Conservation (phyloP, 345 rosid species). For the Hirschfeldia incana region DNA sequence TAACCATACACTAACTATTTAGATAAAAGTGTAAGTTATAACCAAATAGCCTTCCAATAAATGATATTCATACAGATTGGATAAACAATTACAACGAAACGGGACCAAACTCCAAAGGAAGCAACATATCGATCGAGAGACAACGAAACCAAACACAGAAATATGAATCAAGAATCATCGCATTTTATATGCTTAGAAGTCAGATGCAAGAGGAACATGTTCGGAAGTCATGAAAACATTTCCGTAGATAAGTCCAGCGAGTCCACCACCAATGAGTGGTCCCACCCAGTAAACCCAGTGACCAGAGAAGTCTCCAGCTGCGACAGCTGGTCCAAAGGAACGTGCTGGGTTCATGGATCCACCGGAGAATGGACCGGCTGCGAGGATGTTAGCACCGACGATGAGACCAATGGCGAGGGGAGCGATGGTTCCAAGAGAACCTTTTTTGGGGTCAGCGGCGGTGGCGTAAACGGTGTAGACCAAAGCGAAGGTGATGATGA, state of each 20-base stretch:
- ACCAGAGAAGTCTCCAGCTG: constrained; percentile 75
- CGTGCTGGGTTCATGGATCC: constrained; percentile 99
- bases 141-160: constrained; percentile 17
- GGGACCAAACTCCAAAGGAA: not conserved
- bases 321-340: constrained; percentile 93
- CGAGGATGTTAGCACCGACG: constrained; percentile 94
- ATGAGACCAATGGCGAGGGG: constrained; percentile 93
- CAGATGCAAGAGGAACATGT: constrained; percentile 50
- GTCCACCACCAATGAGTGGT: constrained; percentile 86
- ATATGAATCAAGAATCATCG: constrained; percentile 16
- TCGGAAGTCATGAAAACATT: constrained; percentile 61
- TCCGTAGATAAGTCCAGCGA: constrained; percentile 75
- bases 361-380: constrained; percentile 95
- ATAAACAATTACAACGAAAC: constrained; percentile 22
- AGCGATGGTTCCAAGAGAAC: constrained; percentile 81
- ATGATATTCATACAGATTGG: constrained; percentile 30
- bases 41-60: constrained; percentile 1
- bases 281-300: constrained; percentile 98
- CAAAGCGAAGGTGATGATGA: constrained; percentile 80
- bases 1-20: constrained; percentile 2
- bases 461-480: constrained; percentile 96
- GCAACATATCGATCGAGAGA: constrained; percentile 15
- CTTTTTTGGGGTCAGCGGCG: constrained; percentile 95
- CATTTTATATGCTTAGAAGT: constrained; percentile 21
- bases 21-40: not conserved